These are phyloP conservation scores for Tricholoma saponaceum DNA, from an alignment of 768 basidiomycete genomes.

Conservation along the genomic window DNA sequence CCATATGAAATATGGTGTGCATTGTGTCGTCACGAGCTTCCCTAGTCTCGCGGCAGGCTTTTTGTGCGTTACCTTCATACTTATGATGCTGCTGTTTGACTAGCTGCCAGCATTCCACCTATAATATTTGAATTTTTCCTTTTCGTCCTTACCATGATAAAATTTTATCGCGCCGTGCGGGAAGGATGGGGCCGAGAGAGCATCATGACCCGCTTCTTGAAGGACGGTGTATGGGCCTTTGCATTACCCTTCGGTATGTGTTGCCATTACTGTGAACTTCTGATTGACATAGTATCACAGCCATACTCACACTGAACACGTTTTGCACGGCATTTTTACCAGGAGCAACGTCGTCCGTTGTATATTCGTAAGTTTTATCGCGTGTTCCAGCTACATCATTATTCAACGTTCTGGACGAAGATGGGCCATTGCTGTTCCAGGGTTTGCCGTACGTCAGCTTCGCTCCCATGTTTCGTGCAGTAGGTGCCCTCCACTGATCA, in stretches of 20 bases:
- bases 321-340: constrained; percentile 12
- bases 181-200: constrained; percentile 21
- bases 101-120: constrained; percentile 10
- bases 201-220: constrained; percentile 20
- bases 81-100: neutral
- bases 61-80: constrained; percentile 12
- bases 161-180: constrained; percentile 18
- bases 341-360: constrained; percentile 14
- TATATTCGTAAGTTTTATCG: constrained; percentile 14
- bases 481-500: neutral
- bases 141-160: constrained; percentile 21
- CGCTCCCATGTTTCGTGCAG: neutral
- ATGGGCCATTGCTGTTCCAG: constrained; percentile 20
- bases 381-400: neutral
- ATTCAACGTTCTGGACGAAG: constrained; percentile 3
- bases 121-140: constrained; percentile 18
- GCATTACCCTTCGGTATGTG: constrained; percentile 18
- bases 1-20: constrained; percentile 10
- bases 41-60: constrained; percentile 11
- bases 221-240: constrained; percentile 24
- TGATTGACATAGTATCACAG: constrained; percentile 2
- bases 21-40: constrained; percentile 17
- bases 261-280: neutral
- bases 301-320: constrained; percentile 14
- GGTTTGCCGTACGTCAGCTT: constrained; percentile 15